A percentile compares a stretch with the other conserved stretches of the same genome.
These are phyloP conservation scores for Ascobolus immersus DNA, from an alignment of 495 filamentous ascomycete genomes.

Conservation along the genomic window DNA sequence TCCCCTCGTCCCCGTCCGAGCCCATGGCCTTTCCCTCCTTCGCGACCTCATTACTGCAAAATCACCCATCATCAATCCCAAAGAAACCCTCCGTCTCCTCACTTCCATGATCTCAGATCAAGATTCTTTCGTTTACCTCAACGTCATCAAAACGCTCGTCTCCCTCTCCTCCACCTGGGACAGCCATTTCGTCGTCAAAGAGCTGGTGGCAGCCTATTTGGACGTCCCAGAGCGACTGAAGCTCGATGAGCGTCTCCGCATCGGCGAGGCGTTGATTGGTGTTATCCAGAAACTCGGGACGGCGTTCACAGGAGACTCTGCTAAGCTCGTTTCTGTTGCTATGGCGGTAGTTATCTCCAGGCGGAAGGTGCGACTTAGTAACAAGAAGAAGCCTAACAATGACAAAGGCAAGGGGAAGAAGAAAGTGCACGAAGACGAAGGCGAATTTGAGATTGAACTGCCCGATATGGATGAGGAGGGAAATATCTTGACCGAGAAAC, in stretches of 20 bases:
- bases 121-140: slow-evolving; percentile 54
- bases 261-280: slow-evolving; percentile 47
- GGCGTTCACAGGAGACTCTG: slow-evolving; percentile 31
- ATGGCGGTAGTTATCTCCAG: slow-evolving; percentile 43
- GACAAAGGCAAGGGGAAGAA: not conserved
- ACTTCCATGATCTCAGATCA: slow-evolving; percentile 38
- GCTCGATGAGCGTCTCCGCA: slow-evolving; percentile 41
- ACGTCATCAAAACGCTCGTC: slow-evolving; percentile 39
- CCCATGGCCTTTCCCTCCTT: slow-evolving; percentile 50
- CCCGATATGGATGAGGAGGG: slow-evolving; percentile 24
- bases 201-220: slow-evolving; percentile 42
- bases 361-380: slow-evolving; percentile 30
- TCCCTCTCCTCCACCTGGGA: slow-evolving; percentile 38
- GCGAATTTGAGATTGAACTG: slow-evolving; percentile 22
- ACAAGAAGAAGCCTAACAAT: slow-evolving; percentile 19
- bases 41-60: slow-evolving; percentile 33
- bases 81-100: slow-evolving; percentile 37
- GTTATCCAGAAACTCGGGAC: slow-evolving; percentile 41
- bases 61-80: slow-evolving; percentile 45
- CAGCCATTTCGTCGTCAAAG: slow-evolving; percentile 36
- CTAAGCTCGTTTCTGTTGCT: slow-evolving; percentile 30
- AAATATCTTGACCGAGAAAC: slow-evolving; percentile 22
- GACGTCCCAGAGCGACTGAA: slow-evolving; percentile 31
- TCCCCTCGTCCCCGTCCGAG: slow-evolving; percentile 47
- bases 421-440: slow-evolving; percentile 24